These are phyloP conservation scores for Cladobotryum protrusum DNA, from an alignment of 2,329 filamentous ascomycete species.

Conservation along the genomic window DNA sequence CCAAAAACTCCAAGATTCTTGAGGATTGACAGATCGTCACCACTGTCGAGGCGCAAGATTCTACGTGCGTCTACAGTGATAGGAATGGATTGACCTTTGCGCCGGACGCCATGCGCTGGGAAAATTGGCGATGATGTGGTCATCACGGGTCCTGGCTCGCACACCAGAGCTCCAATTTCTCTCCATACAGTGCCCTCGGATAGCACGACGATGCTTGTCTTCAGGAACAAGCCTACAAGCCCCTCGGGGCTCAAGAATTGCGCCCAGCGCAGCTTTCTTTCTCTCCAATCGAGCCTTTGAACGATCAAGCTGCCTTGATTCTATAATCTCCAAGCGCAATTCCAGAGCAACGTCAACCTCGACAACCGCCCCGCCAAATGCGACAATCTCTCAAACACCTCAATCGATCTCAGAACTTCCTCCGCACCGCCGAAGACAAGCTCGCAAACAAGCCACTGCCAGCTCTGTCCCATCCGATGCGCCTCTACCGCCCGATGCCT, in stretches of 20 bases:
- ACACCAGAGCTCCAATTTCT: conserved; percentile 23
- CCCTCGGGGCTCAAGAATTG: conserved; percentile 17
- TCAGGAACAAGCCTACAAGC: conserved; percentile 21
- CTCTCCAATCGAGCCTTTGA: conserved; percentile 31
- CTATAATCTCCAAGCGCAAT: conserved; percentile 22
- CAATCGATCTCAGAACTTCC: conserved; percentile 21
- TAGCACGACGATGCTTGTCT: conserved; percentile 24
- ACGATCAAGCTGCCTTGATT: conserved; percentile 32
- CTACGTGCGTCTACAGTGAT: conserved; percentile 3
- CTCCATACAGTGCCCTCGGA: conserved; percentile 16
- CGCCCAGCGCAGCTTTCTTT: conserved; percentile 24
- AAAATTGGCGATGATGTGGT: conserved; percentile 27
- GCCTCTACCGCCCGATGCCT: conserved; percentile 43
- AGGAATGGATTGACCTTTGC: conserved; percentile 22
- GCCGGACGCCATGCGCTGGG: conserved; percentile 23
- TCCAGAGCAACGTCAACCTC: conserved; percentile 21
- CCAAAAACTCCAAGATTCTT: conserved; percentile 6
- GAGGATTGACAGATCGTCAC: background rate
- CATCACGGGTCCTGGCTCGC: conserved; percentile 25
- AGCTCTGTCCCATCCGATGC: conserved; percentile 15
- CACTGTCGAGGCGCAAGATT: too few relatives aligned
- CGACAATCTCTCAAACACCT: conserved; percentile 15
- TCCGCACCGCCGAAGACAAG: conserved; percentile 31
- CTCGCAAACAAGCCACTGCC: conserved; percentile 19
- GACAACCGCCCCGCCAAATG: conserved; percentile 13